Base-by-base conservation (phyloP, 2,329 filamentous ascomycete genomes). In the Arthrobotrys pseudoclavata region DNA sequence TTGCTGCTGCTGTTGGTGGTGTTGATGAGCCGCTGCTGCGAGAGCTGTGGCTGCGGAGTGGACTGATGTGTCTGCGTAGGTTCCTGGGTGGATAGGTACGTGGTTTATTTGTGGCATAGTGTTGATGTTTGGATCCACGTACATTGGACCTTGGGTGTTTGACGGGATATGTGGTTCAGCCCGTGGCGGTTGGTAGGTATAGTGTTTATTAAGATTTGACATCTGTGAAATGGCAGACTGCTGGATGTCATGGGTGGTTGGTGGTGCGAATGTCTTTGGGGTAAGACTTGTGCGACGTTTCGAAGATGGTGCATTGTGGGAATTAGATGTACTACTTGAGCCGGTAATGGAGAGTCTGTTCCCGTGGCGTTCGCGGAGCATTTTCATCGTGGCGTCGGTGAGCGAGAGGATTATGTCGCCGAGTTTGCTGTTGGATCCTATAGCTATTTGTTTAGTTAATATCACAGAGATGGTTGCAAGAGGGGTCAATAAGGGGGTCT, bases 311-410 rank as follows among this genome's bases (percentile, higher is more conserved):
- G 68, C 63, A 40, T 26, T 60, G 22, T 60, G 40, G 24, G 45
- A 22, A 37, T 40, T 71, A 9, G 20, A 67, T 6, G 42, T 24
- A 13, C 31, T 69, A 26, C 26, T 76, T 12, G 63, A 12, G n/a
- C 45, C n/a, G 12, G 26, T 64, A 3, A 52, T 22, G 5, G 48
- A 34, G 15, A 60, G 48, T 13, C 63, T 60, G 53, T 22, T 63
- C n/a, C 48, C 69, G 42, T 78, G 74, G 20, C 63, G 67, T 72
- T 71, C 74, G 26, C 60, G 53, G n/a, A 78, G 53, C 74, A 78
- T 78, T 29, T 71, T 72, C 67, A 78, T 71, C 0, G 74, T 78
- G 5, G 40, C 69, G 4, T 78, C 74, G 0, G 74, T 78, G n/a
- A 78, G 55, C 10, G 74, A 78, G 31, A 64, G 13, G 15, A 78